Base-by-base conservation (phyloP, 495 filamentous ascomycete species). In the Ramalina intermedia region DNA sequence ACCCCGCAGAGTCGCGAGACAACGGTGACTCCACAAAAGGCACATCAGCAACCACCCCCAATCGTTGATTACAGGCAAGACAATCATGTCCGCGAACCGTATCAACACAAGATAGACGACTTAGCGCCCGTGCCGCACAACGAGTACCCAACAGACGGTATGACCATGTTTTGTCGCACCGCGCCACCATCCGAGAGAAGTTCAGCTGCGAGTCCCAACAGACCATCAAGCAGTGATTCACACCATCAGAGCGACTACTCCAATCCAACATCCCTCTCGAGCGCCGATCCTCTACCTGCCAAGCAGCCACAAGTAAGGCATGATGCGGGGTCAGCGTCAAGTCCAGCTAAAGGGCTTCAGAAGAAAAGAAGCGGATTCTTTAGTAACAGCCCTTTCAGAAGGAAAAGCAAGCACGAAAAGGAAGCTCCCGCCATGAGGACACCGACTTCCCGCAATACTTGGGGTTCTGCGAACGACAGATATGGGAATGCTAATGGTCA, bases 161-260 rank as follows among this genome's bases (percentile, higher is more conserved):
- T 96, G 93, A 96, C 91, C 2, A 94, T 96, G 84, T 85, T 95
- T 54, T 96, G 93, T 65, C 79, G 91, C 50, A 81, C 84, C 21
- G 87, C 81, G 0, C 81, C 85, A 41, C 82, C 84, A 39, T 94
- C 88, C 18, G 89, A 93, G 39, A 78, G 81, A 45, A 90, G 84
- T 63, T 86, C 84, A 29, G 81, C 75, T 51, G 72, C 84, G 26
- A 83, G 82, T 52, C 77, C 72, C 56, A 81, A 70, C 29, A 74
- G 90, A 40, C 87, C 89, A 44, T 82, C 83, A 21, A 95, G 90
- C 60, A 81, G 87, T 53, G 91, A 90, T 51, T 87, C 85, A 35
- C 29, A 33, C 29, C 8, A 11, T 4, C 79, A 87, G 53, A 96
- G 91, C 64, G 93, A 96, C 49, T 83, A 85, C 53, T 91, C 87